Percentiles rank a stretch among this genome's conserved stretches.
Conservation (phyloP, 176 grass and related monocot genomes). For the Lolium multiflorum region DNA sequence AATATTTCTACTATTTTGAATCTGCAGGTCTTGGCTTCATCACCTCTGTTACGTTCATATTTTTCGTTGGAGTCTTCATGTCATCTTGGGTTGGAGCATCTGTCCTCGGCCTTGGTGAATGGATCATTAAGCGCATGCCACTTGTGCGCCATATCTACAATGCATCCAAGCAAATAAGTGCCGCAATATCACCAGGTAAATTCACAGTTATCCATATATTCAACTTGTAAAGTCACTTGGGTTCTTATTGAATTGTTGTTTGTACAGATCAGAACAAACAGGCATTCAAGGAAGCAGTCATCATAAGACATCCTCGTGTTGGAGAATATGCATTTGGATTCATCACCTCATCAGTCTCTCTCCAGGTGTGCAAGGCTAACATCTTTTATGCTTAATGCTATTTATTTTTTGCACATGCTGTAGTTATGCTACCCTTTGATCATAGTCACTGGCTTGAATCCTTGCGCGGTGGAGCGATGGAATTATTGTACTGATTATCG, state of each 20-base stretch:
- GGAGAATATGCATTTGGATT: conserved; percentile 99
- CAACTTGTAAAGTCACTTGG: neutral
- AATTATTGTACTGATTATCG: neutral
- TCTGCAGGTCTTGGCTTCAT: conserved; percentile 87
- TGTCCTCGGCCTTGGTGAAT: conserved; percentile 91
- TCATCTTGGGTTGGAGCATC: conserved; percentile 98
- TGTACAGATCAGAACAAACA: conserved; percentile 95
- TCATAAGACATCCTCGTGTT: conserved; percentile 92
- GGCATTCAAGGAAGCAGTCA: conserved; percentile 98
- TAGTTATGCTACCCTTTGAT: conserved; percentile 6
- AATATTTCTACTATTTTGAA: conserved; percentile 21
- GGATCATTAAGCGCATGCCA: conserved; percentile 99
- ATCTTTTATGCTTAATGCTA: neutral
- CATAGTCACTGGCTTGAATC: neutral
- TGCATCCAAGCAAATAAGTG: conserved; percentile 99
- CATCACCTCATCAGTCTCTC: conserved; percentile 90
- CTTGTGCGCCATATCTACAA: conserved; percentile 99
- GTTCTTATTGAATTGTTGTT: conserved; percentile 31
- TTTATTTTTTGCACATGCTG: conserved; percentile 1
- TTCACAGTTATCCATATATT: neutral
- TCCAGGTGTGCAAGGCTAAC: conserved; percentile 66
- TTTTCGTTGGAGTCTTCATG: conserved; percentile 94
- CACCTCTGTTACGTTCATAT: conserved; percentile 95
- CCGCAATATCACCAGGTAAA: conserved; percentile 95
- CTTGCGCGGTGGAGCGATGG: neutral